phyloP scores from a whole-genome alignment of 2,329 filamentous ascomycete species.

The Aspergillus fumigatus region DNA sequence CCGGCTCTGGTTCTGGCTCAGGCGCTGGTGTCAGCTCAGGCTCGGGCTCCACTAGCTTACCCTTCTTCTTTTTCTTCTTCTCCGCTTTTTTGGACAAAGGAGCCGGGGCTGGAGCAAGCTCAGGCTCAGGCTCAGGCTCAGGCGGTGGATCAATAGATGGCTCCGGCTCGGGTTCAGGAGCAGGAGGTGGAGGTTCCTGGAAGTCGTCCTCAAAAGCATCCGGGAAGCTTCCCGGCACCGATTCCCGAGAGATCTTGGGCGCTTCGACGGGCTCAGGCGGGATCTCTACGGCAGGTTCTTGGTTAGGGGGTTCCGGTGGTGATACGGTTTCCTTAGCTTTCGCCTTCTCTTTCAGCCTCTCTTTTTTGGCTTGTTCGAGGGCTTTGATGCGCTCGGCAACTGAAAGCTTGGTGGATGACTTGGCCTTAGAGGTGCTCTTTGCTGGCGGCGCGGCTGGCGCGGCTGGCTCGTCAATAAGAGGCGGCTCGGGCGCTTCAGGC shows the following conservation, averaged over 20 bases:
- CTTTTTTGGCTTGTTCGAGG: slow-evolving; percentile 40
- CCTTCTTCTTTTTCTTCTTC: slow-evolving; percentile 12
- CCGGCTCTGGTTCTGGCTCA: slow-evolving; percentile 26
- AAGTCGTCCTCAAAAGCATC: slow-evolving; percentile 45
- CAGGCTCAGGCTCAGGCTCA: slow-evolving; percentile 18
- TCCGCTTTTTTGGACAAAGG: neutral
- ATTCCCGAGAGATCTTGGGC: slow-evolving; percentile 36
- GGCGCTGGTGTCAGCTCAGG: slow-evolving; percentile 23
- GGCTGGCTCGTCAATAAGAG: slow-evolving; percentile 37
- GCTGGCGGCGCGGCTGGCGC: slow-evolving; percentile 39
- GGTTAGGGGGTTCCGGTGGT: slow-evolving; percentile 6
- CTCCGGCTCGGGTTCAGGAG: slow-evolving; percentile 17
- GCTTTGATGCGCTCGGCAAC: slow-evolving; percentile 52
- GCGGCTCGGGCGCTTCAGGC: slow-evolving; percentile 27
- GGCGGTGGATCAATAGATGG: slow-evolving; percentile 16
- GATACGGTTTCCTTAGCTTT: slow-evolving; percentile 18
- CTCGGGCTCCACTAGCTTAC: slow-evolving; percentile 7
- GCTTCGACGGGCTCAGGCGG: slow-evolving; percentile 25
- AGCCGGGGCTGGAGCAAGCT: slow-evolving; percentile 13
- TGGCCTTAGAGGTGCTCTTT: slow-evolving; percentile 38
- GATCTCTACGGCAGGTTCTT: slow-evolving; percentile 8
- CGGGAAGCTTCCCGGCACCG: slow-evolving; percentile 57
- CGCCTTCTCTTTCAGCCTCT: slow-evolving; percentile 28
- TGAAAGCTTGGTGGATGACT: slow-evolving; percentile 39
- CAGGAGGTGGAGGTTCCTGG: slow-evolving; percentile 15